Evolutionary conservation across 352 stramenopile species (phyloP), one percentile per base, ranked within the genome.

Genomic region (Phytophthora hibernalis): DNA sequence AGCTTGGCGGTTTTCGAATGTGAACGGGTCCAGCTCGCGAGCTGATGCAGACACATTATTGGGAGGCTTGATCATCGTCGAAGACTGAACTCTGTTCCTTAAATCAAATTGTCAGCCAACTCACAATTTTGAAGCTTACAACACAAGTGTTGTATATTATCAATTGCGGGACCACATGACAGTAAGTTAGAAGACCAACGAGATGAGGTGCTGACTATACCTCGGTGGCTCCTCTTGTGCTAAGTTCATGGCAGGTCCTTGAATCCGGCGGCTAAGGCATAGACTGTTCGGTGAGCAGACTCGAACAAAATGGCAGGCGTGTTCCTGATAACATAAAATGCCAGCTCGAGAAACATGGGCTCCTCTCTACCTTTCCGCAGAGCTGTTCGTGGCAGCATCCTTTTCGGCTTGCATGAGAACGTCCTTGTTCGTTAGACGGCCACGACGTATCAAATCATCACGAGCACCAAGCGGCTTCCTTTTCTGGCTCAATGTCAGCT

Each of bases 361-460:
- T 55, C 58, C 57, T 59, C 54, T 74, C 66, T 89, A 89, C 80
- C 80, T 89, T 70, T 57, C 54, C 10, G 59, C 16, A n/a, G 56
- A 61, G 28, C 68, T 38, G 26, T 80, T 76, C 24, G 50, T 52
- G 33, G 26, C 50, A 21, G 49, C 44, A 71, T 73, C 58, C 26
- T 70, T 74, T 54, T 76, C 58, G 51, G 62, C 71, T 68, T 88
- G 73, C 80, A 92, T 69, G 38, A 96, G 65, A 57, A 83, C 76
- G 58, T 96, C 88, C 61, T 90, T 92, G 74, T 96, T 93, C 24
- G 86, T 95, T 24, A 92, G 47, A 26, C 83, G 74, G 18, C 72
- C 77, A 45, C 68, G 59, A 13, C 65, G 72, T 16, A 86, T 71
- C 48, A 95, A 76, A 45, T 95, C 87, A 26, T 95, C 84, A 22